These are phyloP conservation scores for Arthonia radiata DNA, from an alignment of 495 filamentous ascomycete species.

Conservation along the genomic window DNA sequence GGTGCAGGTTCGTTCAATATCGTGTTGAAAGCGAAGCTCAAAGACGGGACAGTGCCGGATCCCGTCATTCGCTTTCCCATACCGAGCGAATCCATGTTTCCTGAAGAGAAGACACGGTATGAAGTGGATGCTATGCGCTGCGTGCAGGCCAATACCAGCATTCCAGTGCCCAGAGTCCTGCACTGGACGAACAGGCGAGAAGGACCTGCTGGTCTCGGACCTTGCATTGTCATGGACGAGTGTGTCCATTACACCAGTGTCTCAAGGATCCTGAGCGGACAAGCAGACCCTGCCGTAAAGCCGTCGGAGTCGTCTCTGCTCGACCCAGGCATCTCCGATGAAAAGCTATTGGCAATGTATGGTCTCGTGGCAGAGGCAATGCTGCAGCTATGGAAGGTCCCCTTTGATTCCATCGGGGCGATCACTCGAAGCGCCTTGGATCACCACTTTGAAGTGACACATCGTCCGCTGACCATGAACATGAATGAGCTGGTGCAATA, in stretches of 20 bases:
- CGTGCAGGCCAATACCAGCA: background rate
- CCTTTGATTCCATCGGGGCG: conserved; percentile 16
- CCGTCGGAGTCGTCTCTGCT: too few species aligned
- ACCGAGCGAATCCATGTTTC: conserved; percentile 10
- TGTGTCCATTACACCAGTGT: too few species aligned
- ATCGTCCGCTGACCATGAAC: conserved; percentile 8
- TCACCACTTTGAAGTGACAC: conserved; percentile 4
- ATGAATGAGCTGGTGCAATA: conserved; percentile 14
- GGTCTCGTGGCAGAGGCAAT: conserved; percentile 13
- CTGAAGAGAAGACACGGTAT: conserved; percentile 11
- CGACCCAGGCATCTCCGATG: conserved; percentile 10
- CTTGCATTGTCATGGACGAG: conserved; percentile 5
- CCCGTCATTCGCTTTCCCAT: conserved; percentile 10
- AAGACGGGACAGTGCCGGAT: too few species aligned
- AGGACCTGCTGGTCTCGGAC: conserved; percentile 1
- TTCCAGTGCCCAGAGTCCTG: conserved; percentile 2
- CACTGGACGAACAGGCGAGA: conserved; percentile 1
- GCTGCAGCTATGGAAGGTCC: conserved; percentile 12
- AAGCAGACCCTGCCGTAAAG: too few species aligned
- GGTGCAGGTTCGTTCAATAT: too few species aligned
- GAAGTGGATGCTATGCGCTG: conserved; percentile 2
- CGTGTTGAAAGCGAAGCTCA: too few species aligned
- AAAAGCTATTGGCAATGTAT: conserved; percentile 13
- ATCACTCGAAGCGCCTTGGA: conserved; percentile 8
- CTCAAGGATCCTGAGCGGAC: too few species aligned